Conservation (phyloP, 2,329 filamentous ascomycete species). For the Epichloe hybrida region DNA sequence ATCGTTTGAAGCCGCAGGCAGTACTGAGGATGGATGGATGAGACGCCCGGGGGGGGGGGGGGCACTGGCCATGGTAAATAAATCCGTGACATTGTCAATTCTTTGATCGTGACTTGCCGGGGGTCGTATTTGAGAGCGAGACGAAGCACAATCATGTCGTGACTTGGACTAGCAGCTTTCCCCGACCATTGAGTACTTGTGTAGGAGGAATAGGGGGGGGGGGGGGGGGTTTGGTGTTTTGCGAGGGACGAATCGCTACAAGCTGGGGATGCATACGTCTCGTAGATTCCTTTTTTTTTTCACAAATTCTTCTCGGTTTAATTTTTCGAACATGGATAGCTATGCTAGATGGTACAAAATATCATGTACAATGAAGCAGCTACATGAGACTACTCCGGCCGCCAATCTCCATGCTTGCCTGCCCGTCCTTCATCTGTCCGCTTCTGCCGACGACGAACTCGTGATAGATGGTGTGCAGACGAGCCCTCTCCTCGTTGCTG, state of each 20-base stretch:
- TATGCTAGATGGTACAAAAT: background rate
- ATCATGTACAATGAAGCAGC: conserved; percentile 1
- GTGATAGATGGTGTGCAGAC: conserved; percentile 69
- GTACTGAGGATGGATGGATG: no score
- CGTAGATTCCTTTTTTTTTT: background rate
- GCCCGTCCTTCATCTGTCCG: conserved; percentile 88
- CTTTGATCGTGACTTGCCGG: no score
- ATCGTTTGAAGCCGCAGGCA: background rate
- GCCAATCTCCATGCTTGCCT: conserved; percentile 83
- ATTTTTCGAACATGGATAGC: background rate
- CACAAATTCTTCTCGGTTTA: background rate
- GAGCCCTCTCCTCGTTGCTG: conserved; percentile 57
- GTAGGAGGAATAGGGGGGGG: conserved; percentile 15
- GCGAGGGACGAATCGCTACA: conserved; percentile 30
- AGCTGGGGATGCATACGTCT: conserved; percentile 4
- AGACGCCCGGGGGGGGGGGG: no score
- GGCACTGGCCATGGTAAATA: no score
- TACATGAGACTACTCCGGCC: conserved; percentile 90
- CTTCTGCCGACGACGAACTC: conserved; percentile 90
- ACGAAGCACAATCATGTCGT: background rate
- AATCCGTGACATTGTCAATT: no score
- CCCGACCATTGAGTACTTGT: conserved; percentile 10
- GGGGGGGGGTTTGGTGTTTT: conserved; percentile 23
- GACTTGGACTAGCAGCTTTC: background rate
- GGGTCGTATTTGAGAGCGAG: no score